Percentiles rank a stretch among this genome's conserved stretches.
Evolutionary conservation across 2,329 filamentous ascomycete species (phyloP).

Genomic region (Aspergillus pseudoterreus): DNA sequence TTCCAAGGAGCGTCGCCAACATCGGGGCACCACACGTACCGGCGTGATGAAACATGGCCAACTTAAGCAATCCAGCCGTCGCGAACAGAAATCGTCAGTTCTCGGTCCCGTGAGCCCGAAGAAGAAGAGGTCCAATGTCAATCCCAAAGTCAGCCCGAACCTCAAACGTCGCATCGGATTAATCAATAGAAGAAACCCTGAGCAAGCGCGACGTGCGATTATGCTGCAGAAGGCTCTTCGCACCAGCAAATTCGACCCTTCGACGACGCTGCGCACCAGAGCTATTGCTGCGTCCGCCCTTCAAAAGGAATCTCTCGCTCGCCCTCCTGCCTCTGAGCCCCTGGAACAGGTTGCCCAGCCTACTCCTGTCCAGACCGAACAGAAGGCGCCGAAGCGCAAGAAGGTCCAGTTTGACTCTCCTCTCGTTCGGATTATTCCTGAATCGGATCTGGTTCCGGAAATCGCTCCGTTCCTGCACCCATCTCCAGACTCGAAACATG

Average conservation of each 20-base stretch:
- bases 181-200: constrained; percentile 1
- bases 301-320: background rate
- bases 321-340: background rate
- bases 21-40: too few species aligned
- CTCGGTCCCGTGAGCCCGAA: background rate
- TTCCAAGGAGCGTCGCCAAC: too few species aligned
- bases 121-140: background rate
- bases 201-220: background rate
- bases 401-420: background rate
- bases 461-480: background rate
- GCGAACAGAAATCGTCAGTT: background rate
- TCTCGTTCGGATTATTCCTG: background rate
- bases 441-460: background rate
- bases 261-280: background rate
- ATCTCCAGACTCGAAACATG: background rate
- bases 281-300: background rate
- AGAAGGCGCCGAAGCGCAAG: background rate
- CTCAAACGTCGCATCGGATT: constrained; percentile 5
- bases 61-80: too few species aligned
- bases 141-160: constrained; percentile 4
- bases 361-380: background rate
- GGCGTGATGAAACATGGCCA: too few species aligned
- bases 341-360: background rate
- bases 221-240: background rate
- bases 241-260: background rate